Percentiles rank a stretch among this genome's conserved stretches.
phyloP scores from a whole-genome alignment of 2,329 filamentous ascomycete species.

The Xylaria digitata region DNA sequence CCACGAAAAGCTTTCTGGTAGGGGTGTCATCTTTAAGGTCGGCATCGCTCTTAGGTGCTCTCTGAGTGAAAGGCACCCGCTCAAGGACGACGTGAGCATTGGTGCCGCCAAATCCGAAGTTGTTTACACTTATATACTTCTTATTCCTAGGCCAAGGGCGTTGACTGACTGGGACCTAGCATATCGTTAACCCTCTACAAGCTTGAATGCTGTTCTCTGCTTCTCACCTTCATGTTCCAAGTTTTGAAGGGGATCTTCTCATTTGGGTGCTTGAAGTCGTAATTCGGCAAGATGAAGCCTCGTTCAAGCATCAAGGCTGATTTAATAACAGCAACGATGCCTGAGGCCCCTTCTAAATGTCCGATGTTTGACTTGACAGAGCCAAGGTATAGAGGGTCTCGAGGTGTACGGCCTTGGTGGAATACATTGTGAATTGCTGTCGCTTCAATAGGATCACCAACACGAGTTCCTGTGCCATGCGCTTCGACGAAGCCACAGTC shows the following conservation, averaged over 20 bases:
- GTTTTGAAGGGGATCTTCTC: slow-evolving; percentile 61
- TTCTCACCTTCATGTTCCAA: slow-evolving; percentile 58
- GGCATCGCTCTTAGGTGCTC: slow-evolving; percentile 48
- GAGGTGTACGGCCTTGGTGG: slow-evolving; percentile 53
- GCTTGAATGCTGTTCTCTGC: background rate
- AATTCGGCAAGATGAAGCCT: slow-evolving; percentile 62
- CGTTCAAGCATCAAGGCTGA: slow-evolving; percentile 63
- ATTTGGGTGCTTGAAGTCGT: slow-evolving; percentile 62
- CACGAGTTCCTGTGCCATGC: slow-evolving; percentile 67
- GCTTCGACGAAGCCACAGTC: slow-evolving; percentile 61
- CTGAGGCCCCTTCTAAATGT: slow-evolving; percentile 63
- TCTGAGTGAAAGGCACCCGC: slow-evolving; percentile 52
- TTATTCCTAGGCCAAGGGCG: slow-evolving; percentile 61
- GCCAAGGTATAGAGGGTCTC: slow-evolving; percentile 59
- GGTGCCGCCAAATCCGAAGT: slow-evolving; percentile 50
- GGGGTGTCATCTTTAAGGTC: slow-evolving; percentile 50
- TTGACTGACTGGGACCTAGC: slow-evolving; percentile 55
- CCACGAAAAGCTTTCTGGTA: slow-evolving; percentile 56
- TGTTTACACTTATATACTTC: slow-evolving; percentile 58
- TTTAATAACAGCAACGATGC: slow-evolving; percentile 65
- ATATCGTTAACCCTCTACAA: slow-evolving; percentile 9
- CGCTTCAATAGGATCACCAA: slow-evolving; percentile 68
- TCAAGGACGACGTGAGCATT: slow-evolving; percentile 49
- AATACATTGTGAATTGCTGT: slow-evolving; percentile 60
- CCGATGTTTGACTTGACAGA: slow-evolving; percentile 65